These are phyloP conservation scores for Pseudognaphalium luteoalbum DNA, from an alignment of 129 eudicot species.

Conservation along the genomic window DNA sequence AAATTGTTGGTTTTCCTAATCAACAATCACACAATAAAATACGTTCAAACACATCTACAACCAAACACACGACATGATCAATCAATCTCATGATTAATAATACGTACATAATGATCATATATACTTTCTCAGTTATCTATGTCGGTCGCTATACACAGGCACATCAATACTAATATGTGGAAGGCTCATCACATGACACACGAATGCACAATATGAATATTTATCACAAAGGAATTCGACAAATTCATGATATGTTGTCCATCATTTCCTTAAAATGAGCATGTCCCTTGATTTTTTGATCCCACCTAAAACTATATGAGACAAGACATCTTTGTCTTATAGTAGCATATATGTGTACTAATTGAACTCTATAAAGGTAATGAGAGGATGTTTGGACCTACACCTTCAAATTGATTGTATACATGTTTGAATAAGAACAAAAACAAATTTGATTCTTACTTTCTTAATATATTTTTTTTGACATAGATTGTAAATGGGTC, in stretches of 20 bases:
- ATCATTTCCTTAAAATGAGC: slow-evolving; percentile 39
- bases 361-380: slow-evolving; percentile 9
- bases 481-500: no score
- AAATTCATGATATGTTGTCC: slow-evolving; percentile 26
- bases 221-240: slow-evolving; percentile 14
- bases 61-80: no score
- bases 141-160: no score
- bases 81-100: no score
- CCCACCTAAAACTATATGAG: slow-evolving; percentile 26
- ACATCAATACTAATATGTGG: no score
- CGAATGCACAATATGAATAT: neutral
- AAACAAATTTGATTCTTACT: no score
- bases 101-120: no score
- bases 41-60: no score
- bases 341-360: neutral
- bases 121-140: no score
- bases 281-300: slow-evolving; percentile 40
- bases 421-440: neutral
- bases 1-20: no score
- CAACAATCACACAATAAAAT: no score
- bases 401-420: neutral
- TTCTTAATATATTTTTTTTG: no score
- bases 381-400: neutral
- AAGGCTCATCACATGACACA: neutral
- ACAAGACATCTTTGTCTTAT: slow-evolving; percentile 24